These are phyloP conservation scores for Senna tora DNA, from an alignment of 306 rosid species.

Conservation along the genomic window DNA sequence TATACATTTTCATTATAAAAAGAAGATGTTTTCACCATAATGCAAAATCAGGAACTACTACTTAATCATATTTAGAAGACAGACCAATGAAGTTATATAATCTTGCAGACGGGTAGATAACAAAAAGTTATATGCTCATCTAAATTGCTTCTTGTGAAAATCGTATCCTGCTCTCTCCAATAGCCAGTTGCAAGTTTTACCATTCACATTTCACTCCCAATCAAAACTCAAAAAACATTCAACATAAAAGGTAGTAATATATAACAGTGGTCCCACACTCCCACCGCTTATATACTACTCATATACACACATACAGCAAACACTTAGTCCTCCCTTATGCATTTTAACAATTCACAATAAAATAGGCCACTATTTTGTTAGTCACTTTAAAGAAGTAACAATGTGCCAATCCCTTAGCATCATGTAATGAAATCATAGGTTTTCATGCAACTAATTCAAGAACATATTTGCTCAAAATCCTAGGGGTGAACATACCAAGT, in stretches of 20 bases:
- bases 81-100: background rate
- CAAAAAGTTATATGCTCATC: background rate
- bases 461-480: background rate
- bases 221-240: background rate
- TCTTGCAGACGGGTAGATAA: background rate
- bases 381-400: conserved; percentile 8
- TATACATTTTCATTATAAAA: too few relatives aligned
- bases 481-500: conserved; percentile 8
- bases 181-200: background rate
- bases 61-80: background rate
- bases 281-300: background rate
- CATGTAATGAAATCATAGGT: background rate
- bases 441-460: background rate
- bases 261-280: background rate
- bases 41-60: background rate
- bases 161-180: background rate
- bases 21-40: too few relatives aligned
- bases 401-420: conserved; percentile 4
- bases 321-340: background rate
- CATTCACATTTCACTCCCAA: background rate
- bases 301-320: background rate
- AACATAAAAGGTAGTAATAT: background rate
- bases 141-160: background rate
- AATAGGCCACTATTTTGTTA: background rate
- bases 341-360: conserved; percentile 16